Evolutionary conservation across 306 rosid species (phyloP).

Genomic region (Ziziphus jujuba): DNA sequence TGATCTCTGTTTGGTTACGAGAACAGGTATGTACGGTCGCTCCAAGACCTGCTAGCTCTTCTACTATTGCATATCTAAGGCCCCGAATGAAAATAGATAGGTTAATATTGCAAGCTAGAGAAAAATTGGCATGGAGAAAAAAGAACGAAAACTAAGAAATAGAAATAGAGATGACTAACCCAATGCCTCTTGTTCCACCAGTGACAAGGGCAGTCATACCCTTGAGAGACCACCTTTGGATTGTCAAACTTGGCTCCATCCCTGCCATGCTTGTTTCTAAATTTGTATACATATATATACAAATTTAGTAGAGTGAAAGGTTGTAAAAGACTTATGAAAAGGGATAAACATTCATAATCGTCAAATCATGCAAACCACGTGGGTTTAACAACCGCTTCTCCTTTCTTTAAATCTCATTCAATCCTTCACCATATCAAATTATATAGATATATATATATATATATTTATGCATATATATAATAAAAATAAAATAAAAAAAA

Average conservation of each 20-base stretch:
- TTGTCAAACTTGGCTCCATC: slow-evolving; percentile 14
- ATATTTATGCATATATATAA: too few species aligned
- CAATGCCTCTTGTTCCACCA: slow-evolving; percentile 54
- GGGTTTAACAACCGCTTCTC: too few species aligned
- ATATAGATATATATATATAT: too few species aligned
- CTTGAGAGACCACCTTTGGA: slow-evolving; percentile 50
- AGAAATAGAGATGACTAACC: slow-evolving; percentile 16
- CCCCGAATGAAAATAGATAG: not conserved
- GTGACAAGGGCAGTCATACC: slow-evolving; percentile 55
- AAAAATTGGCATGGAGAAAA: not conserved
- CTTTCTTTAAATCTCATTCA: too few species aligned
- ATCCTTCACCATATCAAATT: too few species aligned
- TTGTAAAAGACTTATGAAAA: too few species aligned
- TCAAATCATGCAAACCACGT: too few species aligned
- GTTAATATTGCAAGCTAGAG: not conserved
- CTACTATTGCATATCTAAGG: slow-evolving; percentile 44
- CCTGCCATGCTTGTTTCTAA: too few species aligned
- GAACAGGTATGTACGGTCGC: slow-evolving; percentile 46
- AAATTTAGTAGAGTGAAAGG: too few species aligned
- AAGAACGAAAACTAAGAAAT: not conserved
- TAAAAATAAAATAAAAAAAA: too few species aligned
- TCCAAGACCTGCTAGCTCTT: slow-evolving; percentile 50
- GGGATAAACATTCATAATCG: too few species aligned
- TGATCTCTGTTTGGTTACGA: slow-evolving; percentile 32
- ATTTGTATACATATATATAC: too few species aligned